These are phyloP conservation scores for Pezicula carpinea DNA, from an alignment of 2,329 filamentous ascomycete genomes.

Conservation along the genomic window DNA sequence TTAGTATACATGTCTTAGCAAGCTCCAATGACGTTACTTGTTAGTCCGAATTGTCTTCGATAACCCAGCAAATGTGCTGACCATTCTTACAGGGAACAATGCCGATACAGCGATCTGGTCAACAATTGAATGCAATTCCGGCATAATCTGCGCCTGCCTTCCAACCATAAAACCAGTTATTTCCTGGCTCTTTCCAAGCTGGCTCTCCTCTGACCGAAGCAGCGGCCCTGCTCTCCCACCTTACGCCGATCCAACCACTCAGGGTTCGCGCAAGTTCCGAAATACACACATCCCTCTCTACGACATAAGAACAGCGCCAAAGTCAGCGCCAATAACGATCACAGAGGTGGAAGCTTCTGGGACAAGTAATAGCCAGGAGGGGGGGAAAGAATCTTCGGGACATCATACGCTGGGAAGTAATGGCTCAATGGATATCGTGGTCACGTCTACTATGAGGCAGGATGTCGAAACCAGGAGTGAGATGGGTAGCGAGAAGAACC, in stretches of 20 bases:
- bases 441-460: conserved; percentile 7
- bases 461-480: conserved; percentile 9
- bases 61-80: background rate
- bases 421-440: conserved; percentile 3
- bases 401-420: background rate
- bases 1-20: conserved; percentile 10
- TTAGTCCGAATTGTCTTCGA: background rate
- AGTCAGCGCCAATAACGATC: background rate
- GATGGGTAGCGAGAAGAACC: conserved; percentile 9
- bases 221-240: background rate
- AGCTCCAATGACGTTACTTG: conserved; percentile 7
- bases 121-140: conserved; percentile 44
- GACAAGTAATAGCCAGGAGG: background rate
- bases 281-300: background rate
- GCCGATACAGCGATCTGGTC: conserved; percentile 31
- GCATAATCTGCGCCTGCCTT: conserved; percentile 43
- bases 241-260: background rate
- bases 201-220: background rate
- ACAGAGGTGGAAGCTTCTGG: background rate
- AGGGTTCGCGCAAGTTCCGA: background rate
- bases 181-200: conserved; percentile 19
- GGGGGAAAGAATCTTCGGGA: background rate
- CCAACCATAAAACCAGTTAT: conserved; percentile 46
- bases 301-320: background rate
- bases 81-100: background rate